These are phyloP conservation scores for Pichia gijzeniarum DNA, from an alignment of 805 yeast genomes.

Conservation along the genomic window DNA sequence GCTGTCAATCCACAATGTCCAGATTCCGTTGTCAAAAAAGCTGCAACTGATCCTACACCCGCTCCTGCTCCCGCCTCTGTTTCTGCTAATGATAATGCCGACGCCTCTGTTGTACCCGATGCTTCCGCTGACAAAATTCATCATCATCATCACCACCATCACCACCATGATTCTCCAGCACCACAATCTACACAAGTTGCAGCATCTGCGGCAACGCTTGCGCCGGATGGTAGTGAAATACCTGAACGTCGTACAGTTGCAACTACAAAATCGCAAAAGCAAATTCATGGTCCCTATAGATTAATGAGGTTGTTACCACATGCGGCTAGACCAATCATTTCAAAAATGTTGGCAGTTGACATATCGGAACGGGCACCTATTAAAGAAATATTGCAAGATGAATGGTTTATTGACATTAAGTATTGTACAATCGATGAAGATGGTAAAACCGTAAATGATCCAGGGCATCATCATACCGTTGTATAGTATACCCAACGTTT, in stretches of 20 bases:
- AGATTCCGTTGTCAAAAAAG: neutral
- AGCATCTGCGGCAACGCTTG: too few relatives aligned
- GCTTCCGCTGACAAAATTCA: slow-evolving; percentile 15
- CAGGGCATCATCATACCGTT: slow-evolving; percentile 46
- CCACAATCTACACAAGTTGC: slow-evolving; percentile 4
- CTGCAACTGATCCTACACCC: neutral
- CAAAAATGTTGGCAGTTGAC: slow-evolving; percentile 58
- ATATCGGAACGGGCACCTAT: slow-evolving; percentile 58
- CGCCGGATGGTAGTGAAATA: slow-evolving; percentile 16
- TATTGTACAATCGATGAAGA: slow-evolving; percentile 50
- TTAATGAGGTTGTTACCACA: slow-evolving; percentile 77
- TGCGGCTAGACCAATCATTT: slow-evolving; percentile 71
- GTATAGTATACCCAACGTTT: slow-evolving; percentile 27
- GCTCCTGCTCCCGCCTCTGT: neutral
- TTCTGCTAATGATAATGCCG: too few relatives aligned
- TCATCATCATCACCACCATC: slow-evolving; percentile 26
- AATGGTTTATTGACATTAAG: slow-evolving; percentile 60
- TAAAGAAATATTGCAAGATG: slow-evolving; percentile 59
- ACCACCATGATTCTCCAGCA: slow-evolving; percentile 3
- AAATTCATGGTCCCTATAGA: slow-evolving; percentile 78
- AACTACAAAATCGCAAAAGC: slow-evolving; percentile 37
- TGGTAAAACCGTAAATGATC: slow-evolving; percentile 36
- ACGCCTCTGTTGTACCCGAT: neutral
- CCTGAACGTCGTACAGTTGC: slow-evolving; percentile 32
- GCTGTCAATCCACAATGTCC: slow-evolving; percentile 17